Evolutionary conservation across 805 yeast species (phyloP).

Genomic region (Yarrowia sp.): DNA sequence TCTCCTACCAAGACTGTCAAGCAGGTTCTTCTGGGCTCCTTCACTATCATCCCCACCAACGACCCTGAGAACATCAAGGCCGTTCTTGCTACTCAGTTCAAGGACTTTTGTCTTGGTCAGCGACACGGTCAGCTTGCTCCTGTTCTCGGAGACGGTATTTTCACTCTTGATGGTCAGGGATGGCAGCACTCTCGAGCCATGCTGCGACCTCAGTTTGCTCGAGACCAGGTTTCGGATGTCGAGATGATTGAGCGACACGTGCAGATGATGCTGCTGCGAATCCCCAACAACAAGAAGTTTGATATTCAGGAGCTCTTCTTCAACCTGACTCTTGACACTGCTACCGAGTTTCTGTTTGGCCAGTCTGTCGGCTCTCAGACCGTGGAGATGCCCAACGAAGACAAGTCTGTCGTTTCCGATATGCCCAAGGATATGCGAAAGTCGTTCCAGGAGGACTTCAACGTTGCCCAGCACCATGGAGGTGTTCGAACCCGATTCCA

Average conservation of each 20-base stretch:
- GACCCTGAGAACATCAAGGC: slow-evolving; percentile 41
- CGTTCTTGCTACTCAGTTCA: slow-evolving; percentile 38
- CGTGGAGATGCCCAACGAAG: slow-evolving; percentile 27
- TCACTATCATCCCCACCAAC: slow-evolving; percentile 29
- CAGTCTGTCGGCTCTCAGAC: slow-evolving; percentile 35
- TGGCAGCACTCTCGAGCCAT: slow-evolving; percentile 42
- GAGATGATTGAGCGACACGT: slow-evolving; percentile 36
- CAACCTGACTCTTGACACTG: slow-evolving; percentile 39
- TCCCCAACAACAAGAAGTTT: slow-evolving; percentile 28
- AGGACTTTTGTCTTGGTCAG: slow-evolving; percentile 37
- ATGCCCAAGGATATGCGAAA: slow-evolving; percentile 31
- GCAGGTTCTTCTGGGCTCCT: slow-evolving; percentile 15
- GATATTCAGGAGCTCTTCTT: slow-evolving; percentile 38
- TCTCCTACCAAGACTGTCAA: slow-evolving; percentile 22
- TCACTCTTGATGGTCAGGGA: slow-evolving; percentile 39
- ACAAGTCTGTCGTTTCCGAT: slow-evolving; percentile 26
- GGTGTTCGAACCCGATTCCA: slow-evolving; percentile 31
- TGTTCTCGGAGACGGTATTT: slow-evolving; percentile 41
- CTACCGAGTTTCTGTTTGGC: slow-evolving; percentile 41
- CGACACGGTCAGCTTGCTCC: slow-evolving; percentile 35
- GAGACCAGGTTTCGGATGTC: slow-evolving; percentile 38
- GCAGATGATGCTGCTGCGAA: slow-evolving; percentile 28
- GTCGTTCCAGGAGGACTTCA: slow-evolving; percentile 31
- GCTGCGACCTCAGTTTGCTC: slow-evolving; percentile 41
- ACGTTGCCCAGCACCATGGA: slow-evolving; percentile 30